phyloP scores from a whole-genome alignment of 1,139 yeast species.

The Candida sojae region DNA sequence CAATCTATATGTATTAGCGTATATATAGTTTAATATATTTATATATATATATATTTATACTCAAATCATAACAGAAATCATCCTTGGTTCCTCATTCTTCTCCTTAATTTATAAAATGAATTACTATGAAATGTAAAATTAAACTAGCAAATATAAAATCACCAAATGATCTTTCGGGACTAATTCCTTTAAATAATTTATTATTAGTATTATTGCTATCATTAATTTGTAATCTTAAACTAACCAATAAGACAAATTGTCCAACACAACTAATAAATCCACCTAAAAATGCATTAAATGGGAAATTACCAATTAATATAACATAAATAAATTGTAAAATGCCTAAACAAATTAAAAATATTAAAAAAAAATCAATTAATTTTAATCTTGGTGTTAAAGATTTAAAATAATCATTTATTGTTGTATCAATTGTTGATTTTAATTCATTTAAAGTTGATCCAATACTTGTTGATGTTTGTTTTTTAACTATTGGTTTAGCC shows the following conservation, averaged over 20 bases:
- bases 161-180: conserved; percentile 83
- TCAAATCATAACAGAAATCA: too few species aligned
- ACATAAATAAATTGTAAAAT: conserved; percentile 78
- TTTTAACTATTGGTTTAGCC: conserved; percentile 8
- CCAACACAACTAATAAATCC: conserved; percentile 94
- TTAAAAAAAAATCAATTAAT: conserved; percentile 77
- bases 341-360: conserved; percentile 74
- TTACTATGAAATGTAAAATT: conserved; percentile 83
- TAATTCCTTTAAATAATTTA: conserved; percentile 50
- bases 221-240: conserved; percentile 70
- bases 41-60: too few species aligned
- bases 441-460: conserved; percentile 37
- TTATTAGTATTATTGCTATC: conserved; percentile 19
- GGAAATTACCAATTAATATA: conserved; percentile 80
- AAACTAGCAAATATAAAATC: conserved; percentile 88
- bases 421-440: conserved; percentile 45
- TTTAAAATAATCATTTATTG: conserved; percentile 47
- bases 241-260: conserved; percentile 85
- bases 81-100: neutral
- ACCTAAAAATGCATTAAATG: conserved; percentile 94
- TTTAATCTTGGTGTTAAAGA: conserved; percentile 51
- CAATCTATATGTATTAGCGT: neutral
- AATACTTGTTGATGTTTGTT: neutral
- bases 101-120: conserved; percentile 83
- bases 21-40: neutral